Percentiles rank a stretch among this genome's conserved stretches.
These are phyloP conservation scores for Xylaria palmicola DNA, from an alignment of 495 filamentous ascomycete genomes.

Conservation along the genomic window DNA sequence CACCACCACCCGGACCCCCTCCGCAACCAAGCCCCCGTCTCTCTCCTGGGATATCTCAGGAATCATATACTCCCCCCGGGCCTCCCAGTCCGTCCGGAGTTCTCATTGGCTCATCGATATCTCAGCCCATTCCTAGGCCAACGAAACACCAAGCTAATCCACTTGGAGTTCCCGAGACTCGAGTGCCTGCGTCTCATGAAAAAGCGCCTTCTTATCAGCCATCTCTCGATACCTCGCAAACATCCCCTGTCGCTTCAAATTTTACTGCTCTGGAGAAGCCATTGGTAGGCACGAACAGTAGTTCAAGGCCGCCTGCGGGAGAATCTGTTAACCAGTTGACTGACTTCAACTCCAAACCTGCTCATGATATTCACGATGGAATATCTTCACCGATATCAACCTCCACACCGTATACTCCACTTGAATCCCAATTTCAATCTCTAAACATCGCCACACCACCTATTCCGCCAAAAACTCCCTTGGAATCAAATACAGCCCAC, in stretches of 20 bases:
- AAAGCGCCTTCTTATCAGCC: not conserved
- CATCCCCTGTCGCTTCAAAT: not conserved
- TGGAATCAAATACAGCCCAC: not conserved
- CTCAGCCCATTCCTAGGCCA: not conserved
- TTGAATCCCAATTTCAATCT: not conserved
- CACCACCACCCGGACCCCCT: slow-evolving; percentile 18
- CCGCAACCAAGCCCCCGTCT: slow-evolving; percentile 4
- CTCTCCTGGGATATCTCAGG: not conserved
- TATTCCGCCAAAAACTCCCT: not conserved
- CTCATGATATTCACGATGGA: not conserved
- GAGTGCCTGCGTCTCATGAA: not conserved
- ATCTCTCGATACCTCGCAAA: not conserved
- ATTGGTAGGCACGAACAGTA: not conserved
- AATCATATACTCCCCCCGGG: not conserved
- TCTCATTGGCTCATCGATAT: not conserved
- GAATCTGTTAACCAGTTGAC: not conserved
- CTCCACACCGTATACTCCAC: not conserved
- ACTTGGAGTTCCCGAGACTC: not conserved
- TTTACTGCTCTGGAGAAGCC: not conserved
- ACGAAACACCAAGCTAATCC: not conserved
- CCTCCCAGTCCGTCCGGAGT: not conserved
- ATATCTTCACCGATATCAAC: not conserved
- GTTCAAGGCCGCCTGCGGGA: not conserved
- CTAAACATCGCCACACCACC: not conserved
- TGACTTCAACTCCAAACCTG: not conserved